Percentiles rank a stretch among this genome's conserved stretches.
phyloP scores from a whole-genome alignment of 2,329 filamentous ascomycete species.

The Kalaharituber pfeilii region DNA sequence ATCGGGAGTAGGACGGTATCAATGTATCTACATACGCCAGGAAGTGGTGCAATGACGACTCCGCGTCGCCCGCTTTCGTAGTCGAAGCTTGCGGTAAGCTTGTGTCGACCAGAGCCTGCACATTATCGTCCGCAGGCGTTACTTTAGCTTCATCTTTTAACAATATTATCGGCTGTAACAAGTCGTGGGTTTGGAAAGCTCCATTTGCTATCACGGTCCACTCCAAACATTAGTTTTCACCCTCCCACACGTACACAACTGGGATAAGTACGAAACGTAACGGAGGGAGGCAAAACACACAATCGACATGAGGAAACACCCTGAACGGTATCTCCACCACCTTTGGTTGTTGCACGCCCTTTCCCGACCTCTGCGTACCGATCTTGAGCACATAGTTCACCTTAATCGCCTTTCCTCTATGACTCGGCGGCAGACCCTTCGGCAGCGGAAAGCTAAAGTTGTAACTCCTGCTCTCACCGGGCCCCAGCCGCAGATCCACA shows the following conservation, averaged over 20 bases:
- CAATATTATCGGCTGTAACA: conserved; percentile 86
- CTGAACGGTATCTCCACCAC: conserved; percentile 88
- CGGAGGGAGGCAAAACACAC: conserved; percentile 26
- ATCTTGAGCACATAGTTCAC: conserved; percentile 81
- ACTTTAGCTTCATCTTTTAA: conserved; percentile 65
- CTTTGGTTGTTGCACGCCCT: conserved; percentile 62
- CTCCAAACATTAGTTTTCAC: neutral
- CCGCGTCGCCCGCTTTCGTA: conserved; percentile 15
- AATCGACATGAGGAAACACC: conserved; percentile 81
- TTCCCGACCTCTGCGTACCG: conserved; percentile 72
- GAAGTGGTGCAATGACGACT: conserved; percentile 43
- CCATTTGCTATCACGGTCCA: conserved; percentile 16
- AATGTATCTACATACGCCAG: conserved; percentile 61
- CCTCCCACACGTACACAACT: neutral
- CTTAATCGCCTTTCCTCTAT: conserved; percentile 85
- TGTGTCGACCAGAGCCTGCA: conserved; percentile 1
- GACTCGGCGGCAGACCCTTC: conserved; percentile 72
- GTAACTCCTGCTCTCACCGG: conserved; percentile 75
- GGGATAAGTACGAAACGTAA: neutral
- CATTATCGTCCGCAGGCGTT: conserved; percentile 33
- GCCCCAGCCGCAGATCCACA: conserved; percentile 71
- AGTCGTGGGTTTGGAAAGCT: conserved; percentile 46
- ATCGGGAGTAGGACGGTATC: conserved; percentile 36
- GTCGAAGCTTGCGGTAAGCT: conserved; percentile 2
- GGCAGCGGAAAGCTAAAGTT: conserved; percentile 77